These are phyloP conservation scores for Acer negundo DNA, from an alignment of 345 rosid species.

Conservation along the genomic window DNA sequence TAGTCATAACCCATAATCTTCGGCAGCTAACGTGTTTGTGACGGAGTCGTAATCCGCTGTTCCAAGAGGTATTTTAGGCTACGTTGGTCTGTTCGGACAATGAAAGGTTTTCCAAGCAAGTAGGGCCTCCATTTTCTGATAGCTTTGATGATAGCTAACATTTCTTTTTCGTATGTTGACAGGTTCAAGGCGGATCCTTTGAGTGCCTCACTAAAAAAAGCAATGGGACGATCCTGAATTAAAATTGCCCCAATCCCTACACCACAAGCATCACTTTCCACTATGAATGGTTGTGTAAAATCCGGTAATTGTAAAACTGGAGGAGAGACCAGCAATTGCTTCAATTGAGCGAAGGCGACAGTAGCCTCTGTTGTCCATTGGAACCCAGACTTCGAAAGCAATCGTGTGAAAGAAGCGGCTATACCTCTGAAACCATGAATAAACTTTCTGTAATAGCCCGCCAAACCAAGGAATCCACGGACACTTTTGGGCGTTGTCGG, in stretches of 20 bases:
- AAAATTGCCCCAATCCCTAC: background rate
- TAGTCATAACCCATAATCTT: too few species aligned
- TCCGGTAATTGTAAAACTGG: slow-evolving; percentile 1
- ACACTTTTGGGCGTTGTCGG: background rate
- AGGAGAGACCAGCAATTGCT: background rate
- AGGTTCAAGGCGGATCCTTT: too few species aligned
- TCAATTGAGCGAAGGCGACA: background rate
- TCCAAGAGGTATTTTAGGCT: too few species aligned
- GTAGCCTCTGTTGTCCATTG: background rate
- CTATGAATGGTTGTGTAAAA: background rate
- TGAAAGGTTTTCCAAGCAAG: background rate
- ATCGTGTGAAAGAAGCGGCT: too few species aligned
- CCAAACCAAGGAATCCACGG: background rate
- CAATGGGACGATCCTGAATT: background rate
- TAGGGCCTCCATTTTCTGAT: background rate
- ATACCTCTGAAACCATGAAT: too few species aligned
- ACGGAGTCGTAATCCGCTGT: too few species aligned
- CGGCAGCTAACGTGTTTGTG: too few species aligned
- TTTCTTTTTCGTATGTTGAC: background rate
- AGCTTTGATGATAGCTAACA: background rate
- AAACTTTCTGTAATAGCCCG: too few species aligned
- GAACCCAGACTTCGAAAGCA: background rate
- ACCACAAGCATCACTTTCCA: background rate
- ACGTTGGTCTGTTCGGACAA: background rate
- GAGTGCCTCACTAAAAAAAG: background rate